Percentiles rank a stretch among this genome's conserved stretches.
These are phyloP conservation scores for Rubus idaeus DNA, from an alignment of 306 rosid genomes.

Conservation along the genomic window DNA sequence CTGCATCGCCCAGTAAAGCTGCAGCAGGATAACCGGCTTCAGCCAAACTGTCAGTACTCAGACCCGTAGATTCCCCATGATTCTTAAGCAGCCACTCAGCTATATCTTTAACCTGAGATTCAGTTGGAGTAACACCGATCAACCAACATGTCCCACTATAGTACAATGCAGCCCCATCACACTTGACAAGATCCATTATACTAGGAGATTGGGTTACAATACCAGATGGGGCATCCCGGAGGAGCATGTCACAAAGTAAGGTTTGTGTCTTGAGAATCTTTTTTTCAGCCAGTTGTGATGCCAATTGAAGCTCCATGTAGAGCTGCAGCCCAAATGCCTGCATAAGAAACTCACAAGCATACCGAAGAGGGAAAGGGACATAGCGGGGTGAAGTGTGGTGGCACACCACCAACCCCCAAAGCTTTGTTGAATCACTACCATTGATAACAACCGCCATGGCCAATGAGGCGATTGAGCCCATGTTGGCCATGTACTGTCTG, in stretches of 20 bases:
- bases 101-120: constrained; percentile 67
- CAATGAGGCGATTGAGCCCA: constrained; percentile 74
- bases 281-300: constrained; percentile 67
- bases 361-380: constrained; percentile 82
- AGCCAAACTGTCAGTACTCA: constrained; percentile 75
- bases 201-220: constrained; percentile 71
- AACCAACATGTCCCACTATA: constrained; percentile 63
- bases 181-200: constrained; percentile 75
- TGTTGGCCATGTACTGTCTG: constrained; percentile 67
- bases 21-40: constrained; percentile 83
- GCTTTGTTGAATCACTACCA: constrained; percentile 48
- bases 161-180: constrained; percentile 81
- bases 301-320: constrained; percentile 69
- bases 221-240: constrained; percentile 65
- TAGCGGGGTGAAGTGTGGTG: constrained; percentile 70
- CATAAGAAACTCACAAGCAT: constrained; percentile 82
- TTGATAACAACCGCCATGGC: constrained; percentile 64
- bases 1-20: constrained; percentile 59
- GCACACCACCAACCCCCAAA: constrained; percentile 91
- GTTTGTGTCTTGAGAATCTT: constrained; percentile 64
- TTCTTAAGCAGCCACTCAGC: constrained; percentile 59
- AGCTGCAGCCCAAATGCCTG: constrained; percentile 81
- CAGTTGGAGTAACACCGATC: constrained; percentile 79
- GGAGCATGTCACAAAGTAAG: constrained; percentile 80
- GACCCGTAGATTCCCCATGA: constrained; percentile 73